Conservation (phyloP, 2,329 filamentous ascomycete genomes). For the Trichoderma atroviride region DNA sequence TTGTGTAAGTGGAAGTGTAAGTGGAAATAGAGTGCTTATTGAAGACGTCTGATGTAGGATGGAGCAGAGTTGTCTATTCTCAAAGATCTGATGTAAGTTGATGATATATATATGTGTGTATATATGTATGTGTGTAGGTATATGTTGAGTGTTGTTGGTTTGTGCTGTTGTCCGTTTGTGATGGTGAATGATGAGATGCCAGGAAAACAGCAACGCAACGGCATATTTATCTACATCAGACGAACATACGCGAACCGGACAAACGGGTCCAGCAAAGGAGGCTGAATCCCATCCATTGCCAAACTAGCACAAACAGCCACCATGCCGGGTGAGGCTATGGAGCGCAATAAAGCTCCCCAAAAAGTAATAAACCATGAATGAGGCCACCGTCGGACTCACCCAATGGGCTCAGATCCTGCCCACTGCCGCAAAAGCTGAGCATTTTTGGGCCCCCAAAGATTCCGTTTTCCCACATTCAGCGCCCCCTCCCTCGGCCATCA, state of each 20-base stretch:
- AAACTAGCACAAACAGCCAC: slow-evolving; percentile 4
- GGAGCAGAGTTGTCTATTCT: background rate
- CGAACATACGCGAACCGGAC: background rate
- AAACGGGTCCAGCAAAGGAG: background rate
- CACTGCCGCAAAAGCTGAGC: slow-evolving; percentile 12
- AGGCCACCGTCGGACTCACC: slow-evolving; percentile 4
- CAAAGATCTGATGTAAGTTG: background rate
- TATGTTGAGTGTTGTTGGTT: background rate
- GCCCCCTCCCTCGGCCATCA: slow-evolving; percentile 15
- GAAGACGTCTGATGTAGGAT: background rate
- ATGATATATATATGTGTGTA: background rate
- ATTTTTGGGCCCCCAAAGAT: background rate
- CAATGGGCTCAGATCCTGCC: background rate
- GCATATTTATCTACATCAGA: slow-evolving; percentile 18
- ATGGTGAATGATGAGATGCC: background rate
- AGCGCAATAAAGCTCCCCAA: background rate
- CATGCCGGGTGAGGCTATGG: slow-evolving; percentile 18
- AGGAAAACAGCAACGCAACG: background rate
- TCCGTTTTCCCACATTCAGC: background rate
- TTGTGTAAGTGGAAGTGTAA: slow-evolving; percentile 2
- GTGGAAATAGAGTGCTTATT: background rate
- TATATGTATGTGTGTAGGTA: background rate
- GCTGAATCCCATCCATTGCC: slow-evolving; percentile 1
- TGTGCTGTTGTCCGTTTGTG: background rate
- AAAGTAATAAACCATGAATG: background rate